Base-by-base conservation (phyloP, 768 basidiomycete genomes). In the Psilocybe subaeruginosa region DNA sequence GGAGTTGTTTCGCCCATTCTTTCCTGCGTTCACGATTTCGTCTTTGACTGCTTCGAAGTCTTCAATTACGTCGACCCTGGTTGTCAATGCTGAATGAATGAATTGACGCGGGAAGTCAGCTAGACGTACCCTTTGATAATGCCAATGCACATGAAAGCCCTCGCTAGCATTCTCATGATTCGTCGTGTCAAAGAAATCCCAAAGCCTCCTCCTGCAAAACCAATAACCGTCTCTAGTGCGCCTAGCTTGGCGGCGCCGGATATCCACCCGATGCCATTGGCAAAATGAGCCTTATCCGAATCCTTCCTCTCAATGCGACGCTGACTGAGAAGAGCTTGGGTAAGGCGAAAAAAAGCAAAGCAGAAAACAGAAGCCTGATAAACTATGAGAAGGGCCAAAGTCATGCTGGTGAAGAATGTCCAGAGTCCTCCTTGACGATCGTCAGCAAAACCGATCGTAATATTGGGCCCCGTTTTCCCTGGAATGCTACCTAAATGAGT, bases 241-340 rank as follows among this genome's bases (percentile, higher is more conserved):
- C 89, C 89, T 27, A 92, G 68, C 67, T 85, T 82, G 58, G 89
- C 69, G 3, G 84, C 89, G 0, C 68, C 75, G n/a, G 81, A 75
- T 48, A 92, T 78, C 90, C 90, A 93, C 16, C 78, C 84, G 8
- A 84, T 81, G 8, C 91, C 92, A 59, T 79, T 82, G 64, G 87
- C 76, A 17, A 84, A 71, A 69, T 86, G 82, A 0, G 74, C 71
- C 56, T 80, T 76, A 59, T 83, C 80, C 48, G 75, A 74, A 9
- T 73, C 73, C 6, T 77, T 68, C 1, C 72, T 70, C 60, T 89
- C 85, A 54, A 88, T 83, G 6, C 74, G 74, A 16, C 82, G 82
- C 68, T 85, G 83, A 55, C 82, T 76, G 8, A 84, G 39, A 51
- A 87, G 67, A 27, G 81, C 83, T 29, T 71, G 79, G 33, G 79